Conservation (phyloP, 2,329 filamentous ascomycete species). For the Botrytis squamosa region DNA sequence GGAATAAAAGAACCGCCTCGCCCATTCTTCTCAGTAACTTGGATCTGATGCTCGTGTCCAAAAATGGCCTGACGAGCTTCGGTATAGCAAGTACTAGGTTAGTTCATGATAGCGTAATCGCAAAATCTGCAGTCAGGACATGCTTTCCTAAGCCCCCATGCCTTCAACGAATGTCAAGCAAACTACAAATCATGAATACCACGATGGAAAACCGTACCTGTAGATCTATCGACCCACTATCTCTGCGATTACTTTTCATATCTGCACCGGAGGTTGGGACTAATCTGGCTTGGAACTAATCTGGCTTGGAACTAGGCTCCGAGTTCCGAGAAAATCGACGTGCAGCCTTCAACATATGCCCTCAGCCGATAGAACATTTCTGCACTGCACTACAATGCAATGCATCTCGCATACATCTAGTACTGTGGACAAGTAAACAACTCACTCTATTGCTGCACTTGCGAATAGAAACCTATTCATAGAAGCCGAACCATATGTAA, state of each 20-base stretch:
- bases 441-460: background rate
- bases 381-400: background rate
- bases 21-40: background rate
- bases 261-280: background rate
- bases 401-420: background rate
- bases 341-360: background rate
- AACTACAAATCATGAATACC: background rate
- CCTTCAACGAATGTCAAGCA: background rate
- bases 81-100: background rate
- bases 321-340: background rate
- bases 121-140: background rate
- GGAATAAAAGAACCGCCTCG: background rate
- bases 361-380: background rate
- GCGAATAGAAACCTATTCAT: background rate
- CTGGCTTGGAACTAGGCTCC: background rate
- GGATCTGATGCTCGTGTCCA: background rate
- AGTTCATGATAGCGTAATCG: background rate
- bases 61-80: constrained; percentile 13
- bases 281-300: background rate
- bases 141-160: background rate
- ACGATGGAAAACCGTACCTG: background rate
- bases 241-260: background rate
- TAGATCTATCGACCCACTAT: background rate
- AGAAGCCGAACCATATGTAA: background rate
- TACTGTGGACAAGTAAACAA: background rate